phyloP scores from a whole-genome alignment of 495 filamentous ascomycete genomes.

The Amniculicola lignicola region DNA sequence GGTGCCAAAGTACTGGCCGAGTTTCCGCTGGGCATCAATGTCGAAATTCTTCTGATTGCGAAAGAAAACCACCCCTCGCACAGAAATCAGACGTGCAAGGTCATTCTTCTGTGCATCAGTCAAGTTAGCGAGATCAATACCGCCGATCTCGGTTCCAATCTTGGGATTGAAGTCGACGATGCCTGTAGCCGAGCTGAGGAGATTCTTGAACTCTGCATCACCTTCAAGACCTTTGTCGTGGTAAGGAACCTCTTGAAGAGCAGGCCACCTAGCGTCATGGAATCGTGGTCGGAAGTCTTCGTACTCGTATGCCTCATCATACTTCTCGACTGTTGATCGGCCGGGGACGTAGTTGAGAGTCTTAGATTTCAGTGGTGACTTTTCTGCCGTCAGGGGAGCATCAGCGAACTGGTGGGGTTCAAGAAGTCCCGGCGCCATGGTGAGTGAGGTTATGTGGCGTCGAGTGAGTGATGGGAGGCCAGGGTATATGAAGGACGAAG shows the following conservation, averaged over 20 bases:
- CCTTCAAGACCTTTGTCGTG: conserved; percentile 56
- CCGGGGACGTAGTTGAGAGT: conserved; percentile 45
- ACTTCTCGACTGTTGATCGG: conserved; percentile 45
- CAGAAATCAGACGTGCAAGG: conserved; percentile 66
- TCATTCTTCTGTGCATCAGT: conserved; percentile 71
- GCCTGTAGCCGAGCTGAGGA: conserved; percentile 53
- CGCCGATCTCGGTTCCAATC: conserved; percentile 70
- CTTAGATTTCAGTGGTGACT: background rate
- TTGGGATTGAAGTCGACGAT: conserved; percentile 64
- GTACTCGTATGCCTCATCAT: conserved; percentile 51
- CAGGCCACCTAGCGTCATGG: conserved; percentile 54
- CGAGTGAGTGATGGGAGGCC: background rate
- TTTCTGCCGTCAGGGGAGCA: background rate
- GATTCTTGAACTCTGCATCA: conserved; percentile 56
- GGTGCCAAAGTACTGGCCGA: conserved; percentile 64
- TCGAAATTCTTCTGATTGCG: conserved; percentile 64
- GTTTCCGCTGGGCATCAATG: conserved; percentile 62
- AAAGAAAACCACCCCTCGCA: conserved; percentile 72
- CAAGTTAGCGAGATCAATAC: conserved; percentile 64
- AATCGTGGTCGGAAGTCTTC: conserved; percentile 57
- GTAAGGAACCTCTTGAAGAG: conserved; percentile 52
- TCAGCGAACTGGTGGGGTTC: conserved; percentile 12
- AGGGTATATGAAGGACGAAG: background rate
- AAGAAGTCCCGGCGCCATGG: conserved; percentile 30
- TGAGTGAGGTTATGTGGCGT: background rate